phyloP scores from a whole-genome alignment of 306 rosid species.

The Castanea mollissima region DNA sequence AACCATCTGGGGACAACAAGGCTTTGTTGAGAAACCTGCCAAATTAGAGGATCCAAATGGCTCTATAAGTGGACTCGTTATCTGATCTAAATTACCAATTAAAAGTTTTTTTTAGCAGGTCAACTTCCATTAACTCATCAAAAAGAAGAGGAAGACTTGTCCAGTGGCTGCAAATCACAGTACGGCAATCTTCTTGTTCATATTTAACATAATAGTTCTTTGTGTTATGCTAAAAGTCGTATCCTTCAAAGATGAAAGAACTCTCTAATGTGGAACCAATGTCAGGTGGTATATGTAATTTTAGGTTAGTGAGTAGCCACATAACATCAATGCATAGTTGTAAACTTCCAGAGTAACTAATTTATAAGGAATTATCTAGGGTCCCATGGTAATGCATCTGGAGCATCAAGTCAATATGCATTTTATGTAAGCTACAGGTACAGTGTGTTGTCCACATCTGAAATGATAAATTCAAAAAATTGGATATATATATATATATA shows the following conservation, averaged over 20 bases:
- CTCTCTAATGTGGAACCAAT: neutral
- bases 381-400: too few relatives aligned
- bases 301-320: neutral
- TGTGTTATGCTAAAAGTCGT: too few relatives aligned
- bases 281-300: neutral
- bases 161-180: neutral
- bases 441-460: too few relatives aligned
- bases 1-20: conserved; percentile 17
- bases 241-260: neutral
- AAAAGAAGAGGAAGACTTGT: neutral
- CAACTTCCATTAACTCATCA: neutral
- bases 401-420: too few relatives aligned
- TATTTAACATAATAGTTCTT: too few relatives aligned
- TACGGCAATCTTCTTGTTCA: too few relatives aligned
- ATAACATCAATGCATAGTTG: neutral
- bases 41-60: neutral
- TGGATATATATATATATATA: too few relatives aligned
- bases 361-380: too few relatives aligned
- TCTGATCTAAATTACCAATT: neutral
- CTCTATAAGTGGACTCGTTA: neutral
- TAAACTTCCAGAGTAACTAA: too few relatives aligned
- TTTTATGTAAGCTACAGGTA: too few relatives aligned
- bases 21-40: too few relatives aligned
- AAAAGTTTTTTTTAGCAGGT: neutral
- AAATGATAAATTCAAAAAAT: too few relatives aligned